Percentiles rank a stretch among this genome's conserved stretches.
phyloP scores from a whole-genome alignment of 805 yeast genomes.

The Zygosaccharomyces pseudorouxii region DNA sequence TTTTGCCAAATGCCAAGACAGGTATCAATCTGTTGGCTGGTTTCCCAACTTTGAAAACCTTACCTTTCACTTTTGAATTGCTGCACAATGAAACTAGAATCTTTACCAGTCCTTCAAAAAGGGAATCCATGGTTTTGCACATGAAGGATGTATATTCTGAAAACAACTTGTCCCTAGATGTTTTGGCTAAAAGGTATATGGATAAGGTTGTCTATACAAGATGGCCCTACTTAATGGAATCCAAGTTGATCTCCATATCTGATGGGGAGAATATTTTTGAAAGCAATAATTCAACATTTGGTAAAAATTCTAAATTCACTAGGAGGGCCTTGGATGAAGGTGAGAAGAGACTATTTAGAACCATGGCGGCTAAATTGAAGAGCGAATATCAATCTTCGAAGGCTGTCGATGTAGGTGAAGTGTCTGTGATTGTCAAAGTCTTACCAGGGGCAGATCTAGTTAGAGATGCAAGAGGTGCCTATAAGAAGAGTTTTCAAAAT shows the following conservation, averaged over 20 bases:
- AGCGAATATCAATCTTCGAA: slow-evolving; percentile 45
- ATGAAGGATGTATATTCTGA: slow-evolving; percentile 49
- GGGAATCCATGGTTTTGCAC: slow-evolving; percentile 71
- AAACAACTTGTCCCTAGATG: slow-evolving; percentile 52
- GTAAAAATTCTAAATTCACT: slow-evolving; percentile 32
- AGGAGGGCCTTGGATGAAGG: slow-evolving; percentile 43
- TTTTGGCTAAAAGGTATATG: slow-evolving; percentile 58
- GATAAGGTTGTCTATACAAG: slow-evolving; percentile 64
- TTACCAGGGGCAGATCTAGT: slow-evolving; percentile 71
- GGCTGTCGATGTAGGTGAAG: slow-evolving; percentile 56
- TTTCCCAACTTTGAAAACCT: slow-evolving; percentile 75
- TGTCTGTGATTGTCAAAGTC: slow-evolving; percentile 63
- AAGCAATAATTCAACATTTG: slow-evolving; percentile 13
- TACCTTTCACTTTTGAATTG: slow-evolving; percentile 55
- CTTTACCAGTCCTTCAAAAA: slow-evolving; percentile 79
- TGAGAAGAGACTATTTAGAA: slow-evolving; percentile 45
- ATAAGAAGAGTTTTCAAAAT: slow-evolving; percentile 61
- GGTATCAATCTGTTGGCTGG: slow-evolving; percentile 81
- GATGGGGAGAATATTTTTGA: slow-evolving; percentile 50
- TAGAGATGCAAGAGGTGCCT: slow-evolving; percentile 68
- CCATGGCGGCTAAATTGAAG: slow-evolving; percentile 38
- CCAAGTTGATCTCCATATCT: slow-evolving; percentile 57
- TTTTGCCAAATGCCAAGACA: slow-evolving; percentile 58
- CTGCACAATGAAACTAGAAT: slow-evolving; percentile 62
- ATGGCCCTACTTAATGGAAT: slow-evolving; percentile 91